phyloP scores from a whole-genome alignment of 2,329 filamentous ascomycete genomes.

The Epichloe amarillans region DNA sequence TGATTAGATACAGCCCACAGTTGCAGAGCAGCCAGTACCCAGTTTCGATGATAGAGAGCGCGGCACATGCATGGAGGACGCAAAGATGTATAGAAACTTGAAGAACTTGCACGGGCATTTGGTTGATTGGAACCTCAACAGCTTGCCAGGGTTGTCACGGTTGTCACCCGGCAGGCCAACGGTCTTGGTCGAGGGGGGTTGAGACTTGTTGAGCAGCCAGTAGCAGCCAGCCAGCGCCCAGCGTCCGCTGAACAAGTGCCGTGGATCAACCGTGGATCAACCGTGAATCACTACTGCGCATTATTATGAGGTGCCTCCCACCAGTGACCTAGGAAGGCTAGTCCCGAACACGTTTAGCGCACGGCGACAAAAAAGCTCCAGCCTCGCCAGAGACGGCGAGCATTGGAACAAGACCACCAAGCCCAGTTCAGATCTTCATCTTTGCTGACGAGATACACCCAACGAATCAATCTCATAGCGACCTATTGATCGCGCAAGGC shows the following conservation, averaged over 20 bases:
- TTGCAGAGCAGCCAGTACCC: too few species aligned
- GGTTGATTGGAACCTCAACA: background rate
- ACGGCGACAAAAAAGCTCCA: slow-evolving; percentile 30
- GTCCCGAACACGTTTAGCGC: slow-evolving; percentile 14
- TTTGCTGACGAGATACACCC: background rate
- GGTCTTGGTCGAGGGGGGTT: too few species aligned
- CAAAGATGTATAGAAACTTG: too few species aligned
- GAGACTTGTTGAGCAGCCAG: background rate
- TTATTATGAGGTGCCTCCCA: background rate
- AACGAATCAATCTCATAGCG: slow-evolving; percentile 3
- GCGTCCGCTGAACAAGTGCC: background rate
- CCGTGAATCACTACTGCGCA: too few species aligned
- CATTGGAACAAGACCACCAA: slow-evolving; percentile 11
- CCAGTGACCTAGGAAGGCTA: slow-evolving; percentile 8
- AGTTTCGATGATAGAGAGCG: too few species aligned
- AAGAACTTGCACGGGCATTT: background rate
- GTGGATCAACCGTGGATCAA: background rate
- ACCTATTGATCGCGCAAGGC: slow-evolving; percentile 5
- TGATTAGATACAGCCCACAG: too few species aligned
- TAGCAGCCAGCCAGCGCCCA: background rate
- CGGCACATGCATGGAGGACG: too few species aligned
- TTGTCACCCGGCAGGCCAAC: background rate
- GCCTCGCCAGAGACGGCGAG: slow-evolving; percentile 20
- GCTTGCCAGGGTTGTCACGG: background rate
- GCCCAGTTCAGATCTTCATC: background rate